Conservation (phyloP, 495 filamentous ascomycete species). For the Penicillium atrosanguineum region DNA sequence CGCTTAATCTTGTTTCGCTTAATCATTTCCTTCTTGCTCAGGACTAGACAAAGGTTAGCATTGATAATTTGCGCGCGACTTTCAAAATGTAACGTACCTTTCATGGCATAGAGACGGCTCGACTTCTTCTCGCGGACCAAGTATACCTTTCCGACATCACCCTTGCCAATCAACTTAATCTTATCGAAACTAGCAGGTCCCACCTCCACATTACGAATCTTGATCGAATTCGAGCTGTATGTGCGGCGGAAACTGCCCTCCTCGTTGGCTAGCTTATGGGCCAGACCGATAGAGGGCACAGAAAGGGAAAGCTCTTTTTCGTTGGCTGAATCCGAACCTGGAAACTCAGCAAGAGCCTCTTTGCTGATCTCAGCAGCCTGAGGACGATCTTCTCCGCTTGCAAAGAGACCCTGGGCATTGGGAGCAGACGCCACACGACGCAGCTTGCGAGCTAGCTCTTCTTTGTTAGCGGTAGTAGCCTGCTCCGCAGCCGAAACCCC, state of each 20-base stretch:
- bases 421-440: slow-evolving; percentile 93
- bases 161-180: slow-evolving; percentile 98
- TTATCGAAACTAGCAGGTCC: slow-evolving; percentile 96
- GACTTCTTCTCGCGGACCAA: slow-evolving; percentile 97
- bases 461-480: slow-evolving; percentile 76
- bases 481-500: slow-evolving; percentile 72
- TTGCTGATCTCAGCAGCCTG: slow-evolving; percentile 79
- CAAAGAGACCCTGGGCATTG: slow-evolving; percentile 93
- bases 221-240: slow-evolving; percentile 99
- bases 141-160: slow-evolving; percentile 98
- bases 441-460: slow-evolving; percentile 88
- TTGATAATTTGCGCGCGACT: background rate
- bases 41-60: slow-evolving; percentile 53
- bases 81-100: slow-evolving; percentile 58
- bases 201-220: slow-evolving; percentile 94
- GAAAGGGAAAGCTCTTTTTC: slow-evolving; percentile 41
- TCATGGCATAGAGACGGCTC: slow-evolving; percentile 94
- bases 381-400: slow-evolving; percentile 63
- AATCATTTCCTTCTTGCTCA: slow-evolving; percentile 99
- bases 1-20: slow-evolving; percentile 99
- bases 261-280: slow-evolving; percentile 48
- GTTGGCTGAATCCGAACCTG: slow-evolving; percentile 52
- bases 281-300: slow-evolving; percentile 36
- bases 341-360: slow-evolving; percentile 61
- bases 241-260: slow-evolving; percentile 83